Evolutionary conservation across 1,139 yeast species (phyloP).

Genomic region (Sugiyamaella neomexicana): DNA sequence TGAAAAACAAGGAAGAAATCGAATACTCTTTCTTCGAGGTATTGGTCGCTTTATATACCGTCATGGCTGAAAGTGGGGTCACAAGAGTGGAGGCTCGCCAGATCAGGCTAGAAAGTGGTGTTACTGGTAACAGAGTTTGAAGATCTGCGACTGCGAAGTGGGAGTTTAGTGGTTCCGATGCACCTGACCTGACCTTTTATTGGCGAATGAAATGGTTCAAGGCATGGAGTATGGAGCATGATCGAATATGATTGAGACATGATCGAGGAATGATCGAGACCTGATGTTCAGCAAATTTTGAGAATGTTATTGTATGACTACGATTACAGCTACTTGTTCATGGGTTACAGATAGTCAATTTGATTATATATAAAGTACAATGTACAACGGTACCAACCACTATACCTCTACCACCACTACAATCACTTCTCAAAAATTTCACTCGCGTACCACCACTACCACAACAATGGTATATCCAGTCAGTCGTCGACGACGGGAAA

Average conservation of each 20-base stretch:
- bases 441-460: too few relatives aligned
- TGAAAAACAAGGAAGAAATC: neutral
- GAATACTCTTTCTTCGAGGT: neutral
- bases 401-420: too few relatives aligned
- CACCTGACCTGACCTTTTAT: too few relatives aligned
- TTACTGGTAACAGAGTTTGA: neutral
- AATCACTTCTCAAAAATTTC: too few relatives aligned
- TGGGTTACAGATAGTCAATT: too few relatives aligned
- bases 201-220: neutral
- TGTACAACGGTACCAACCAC: too few relatives aligned
- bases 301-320: too few relatives aligned
- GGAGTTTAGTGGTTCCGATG: neutral
- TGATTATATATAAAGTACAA: too few relatives aligned
- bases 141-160: neutral
- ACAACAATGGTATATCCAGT: too few relatives aligned
- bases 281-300: too few relatives aligned
- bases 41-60: conserved; percentile 1
- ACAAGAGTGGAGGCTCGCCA: conserved; percentile 1
- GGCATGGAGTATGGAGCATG: neutral
- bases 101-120: conserved; percentile 11
- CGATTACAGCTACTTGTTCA: too few relatives aligned
- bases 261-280: neutral
- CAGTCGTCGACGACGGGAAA: too few relatives aligned
- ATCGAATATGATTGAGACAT: neutral
- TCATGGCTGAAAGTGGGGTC: conserved; percentile 12